phyloP scores from a whole-genome alignment of 2,329 filamentous ascomycete species.

The Fusarium sp. region DNA sequence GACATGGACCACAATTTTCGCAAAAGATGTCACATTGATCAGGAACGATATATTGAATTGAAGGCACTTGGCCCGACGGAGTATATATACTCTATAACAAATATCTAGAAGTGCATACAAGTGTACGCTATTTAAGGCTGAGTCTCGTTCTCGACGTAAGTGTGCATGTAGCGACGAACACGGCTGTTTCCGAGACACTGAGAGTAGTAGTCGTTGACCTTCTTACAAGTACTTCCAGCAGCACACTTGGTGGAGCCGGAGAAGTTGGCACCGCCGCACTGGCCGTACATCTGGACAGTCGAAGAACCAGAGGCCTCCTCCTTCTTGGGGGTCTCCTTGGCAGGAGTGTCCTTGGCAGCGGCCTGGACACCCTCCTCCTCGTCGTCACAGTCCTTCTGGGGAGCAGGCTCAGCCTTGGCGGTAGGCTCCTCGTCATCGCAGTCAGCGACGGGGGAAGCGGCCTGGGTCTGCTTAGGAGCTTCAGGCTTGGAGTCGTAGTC shows the following conservation, averaged over 20 bases:
- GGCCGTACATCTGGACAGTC: conserved; percentile 18
- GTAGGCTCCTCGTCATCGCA: neutral
- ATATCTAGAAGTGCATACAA: neutral
- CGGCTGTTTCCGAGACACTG: conserved; percentile 24
- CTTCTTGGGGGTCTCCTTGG: neutral
- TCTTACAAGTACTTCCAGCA: conserved; percentile 21
- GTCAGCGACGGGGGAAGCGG: neutral
- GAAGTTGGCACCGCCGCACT: conserved; percentile 24
- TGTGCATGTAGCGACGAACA: conserved; percentile 3
- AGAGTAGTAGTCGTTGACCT: conserved; percentile 31
- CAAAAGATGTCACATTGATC: neutral
- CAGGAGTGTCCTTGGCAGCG: neutral
- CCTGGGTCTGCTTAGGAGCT: neutral
- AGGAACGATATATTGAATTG: neutral
- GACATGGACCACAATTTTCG: neutral
- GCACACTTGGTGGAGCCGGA: conserved; percentile 19
- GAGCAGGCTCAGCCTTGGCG: neutral
- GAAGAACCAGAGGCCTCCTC: neutral
- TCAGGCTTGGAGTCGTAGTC: too few relatives aligned
- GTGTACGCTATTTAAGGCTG: neutral
- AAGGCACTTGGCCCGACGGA: neutral
- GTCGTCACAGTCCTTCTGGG: neutral
- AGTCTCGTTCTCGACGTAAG: neutral
- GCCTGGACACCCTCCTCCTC: neutral
- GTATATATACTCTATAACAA: neutral